Evolutionary conservation across 768 basidiomycete species (phyloP), one percentile per base, ranked within the genome.

Genomic region (Lactifluus hygrophoroides): DNA sequence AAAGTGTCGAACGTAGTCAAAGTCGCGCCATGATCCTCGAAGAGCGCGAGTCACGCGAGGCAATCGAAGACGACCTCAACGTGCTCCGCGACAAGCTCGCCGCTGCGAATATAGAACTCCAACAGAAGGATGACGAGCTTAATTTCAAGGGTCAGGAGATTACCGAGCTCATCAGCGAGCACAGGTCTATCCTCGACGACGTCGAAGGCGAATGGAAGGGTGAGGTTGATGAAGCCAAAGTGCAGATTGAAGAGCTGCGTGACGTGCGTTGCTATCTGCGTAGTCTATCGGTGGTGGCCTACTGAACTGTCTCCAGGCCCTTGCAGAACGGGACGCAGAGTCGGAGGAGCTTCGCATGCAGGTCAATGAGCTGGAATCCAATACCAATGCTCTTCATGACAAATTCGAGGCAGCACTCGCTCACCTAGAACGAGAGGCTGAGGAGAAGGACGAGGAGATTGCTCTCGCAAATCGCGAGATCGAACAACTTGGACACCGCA

Each of bases 171-270:
- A 77, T 92, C 5, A 73, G 73, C 6, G 87, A 92, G 66, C 87
- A 90, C 67, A 77, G 84, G 52, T 77, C 81, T 28, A 85, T 89
- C 53, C 81, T 91, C 3, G 79, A 80, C 19, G 78, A 80, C 2
- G 85, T 92, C 7, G 89, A 91, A 66, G 81, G 85, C 43, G 89
- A 90, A 65, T 95, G 92, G 92, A 75, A 86, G 55, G 88, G 87
- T 3, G 94, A 95, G 67, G 84, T 94, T 2, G 84, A 91, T 61
- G 90, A 92, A 63, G 83, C 84, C 2, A 77, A 85, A 58, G 79
- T 76, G 3, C 90, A 90, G 65, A 82, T 86, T 0, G 90, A 92
- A 56, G 90, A 94, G 69, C 75, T 90, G 16, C 78, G 79, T 25
- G 88, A 88, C 69, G 87, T 89, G 67, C 57, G 78, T 73, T 27